A percentile compares a stretch with the other conserved stretches of the same genome.
phyloP scores from a whole-genome alignment of 257 asterid species.

The Solanum gandarillasii region DNA sequence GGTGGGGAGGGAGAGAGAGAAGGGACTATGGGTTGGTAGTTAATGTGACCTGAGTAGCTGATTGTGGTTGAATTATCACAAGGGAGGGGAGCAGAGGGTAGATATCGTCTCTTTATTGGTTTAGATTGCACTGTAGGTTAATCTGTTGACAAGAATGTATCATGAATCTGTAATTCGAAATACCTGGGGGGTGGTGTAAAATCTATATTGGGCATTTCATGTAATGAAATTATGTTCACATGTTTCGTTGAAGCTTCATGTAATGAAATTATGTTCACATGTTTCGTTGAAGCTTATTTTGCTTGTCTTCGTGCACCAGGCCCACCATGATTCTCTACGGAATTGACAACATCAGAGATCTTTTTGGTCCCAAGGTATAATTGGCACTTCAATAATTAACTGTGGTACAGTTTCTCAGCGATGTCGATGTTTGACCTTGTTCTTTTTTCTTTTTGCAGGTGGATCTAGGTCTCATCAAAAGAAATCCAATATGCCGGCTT shows the following conservation, averaged over 20 bases:
- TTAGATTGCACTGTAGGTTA: background rate
- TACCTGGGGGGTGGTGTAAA: background rate
- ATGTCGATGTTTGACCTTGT: background rate
- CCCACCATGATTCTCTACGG: slow-evolving; percentile 96
- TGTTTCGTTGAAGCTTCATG: background rate
- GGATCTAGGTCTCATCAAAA: slow-evolving; percentile 77
- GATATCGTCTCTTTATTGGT: background rate
- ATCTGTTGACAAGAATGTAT: background rate
- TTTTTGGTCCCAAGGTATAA: slow-evolving; percentile 88
- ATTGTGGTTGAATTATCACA: background rate
- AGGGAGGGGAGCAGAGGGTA: background rate
- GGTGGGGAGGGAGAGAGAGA: background rate
- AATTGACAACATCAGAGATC: slow-evolving; percentile 87
- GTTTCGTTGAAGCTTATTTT: background rate
- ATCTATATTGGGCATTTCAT: too few relatives aligned
- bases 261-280: background rate
- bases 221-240: background rate
- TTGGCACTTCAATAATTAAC: background rate
- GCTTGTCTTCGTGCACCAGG: slow-evolving; percentile 21
- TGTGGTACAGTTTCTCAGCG: background rate
- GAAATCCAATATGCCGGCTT: slow-evolving; percentile 68
- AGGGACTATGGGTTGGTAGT: background rate
- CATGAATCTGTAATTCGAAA: background rate
- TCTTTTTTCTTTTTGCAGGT: slow-evolving; percentile 38
- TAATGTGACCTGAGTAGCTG: background rate